Conservation (phyloP, 306 rosid genomes). For the Cucurbita maxima region DNA sequence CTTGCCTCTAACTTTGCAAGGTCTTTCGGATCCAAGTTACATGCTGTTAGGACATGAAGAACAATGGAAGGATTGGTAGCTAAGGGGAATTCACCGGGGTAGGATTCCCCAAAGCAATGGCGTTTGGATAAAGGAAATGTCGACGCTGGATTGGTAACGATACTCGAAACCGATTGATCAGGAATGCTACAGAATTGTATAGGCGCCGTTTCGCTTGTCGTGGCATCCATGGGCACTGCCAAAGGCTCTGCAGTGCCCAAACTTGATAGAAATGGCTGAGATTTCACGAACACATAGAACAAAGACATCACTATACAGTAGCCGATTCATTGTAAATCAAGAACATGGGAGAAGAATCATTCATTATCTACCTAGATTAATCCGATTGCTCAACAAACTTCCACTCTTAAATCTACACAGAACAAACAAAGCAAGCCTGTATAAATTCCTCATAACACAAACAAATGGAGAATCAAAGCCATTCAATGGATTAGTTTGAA, state of each 20-base stretch:
- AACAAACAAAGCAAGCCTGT: conserved; percentile 29
- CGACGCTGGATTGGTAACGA: conserved; percentile 39
- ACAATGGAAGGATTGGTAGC: conserved; percentile 82
- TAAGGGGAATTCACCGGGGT: conserved; percentile 91
- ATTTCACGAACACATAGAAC: conserved; percentile 37
- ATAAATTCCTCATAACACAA: conserved; percentile 39
- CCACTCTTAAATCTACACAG: conserved; percentile 80
- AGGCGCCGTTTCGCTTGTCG: conserved; percentile 75
- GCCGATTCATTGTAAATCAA: neutral
- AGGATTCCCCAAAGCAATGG: conserved; percentile 69
- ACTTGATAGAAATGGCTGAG: conserved; percentile 40
- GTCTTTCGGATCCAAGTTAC: conserved; percentile 84
- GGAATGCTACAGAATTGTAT: conserved; percentile 75
- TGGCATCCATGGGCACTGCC: conserved; percentile 99
- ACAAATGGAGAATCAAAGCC: conserved; percentile 4
- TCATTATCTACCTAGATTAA: conserved; percentile 19
- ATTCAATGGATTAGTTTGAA: neutral
- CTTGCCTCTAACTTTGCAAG: conserved; percentile 96
- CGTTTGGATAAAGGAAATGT: conserved; percentile 64
- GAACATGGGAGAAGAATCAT: neutral
- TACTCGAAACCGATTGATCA: conserved; percentile 68
- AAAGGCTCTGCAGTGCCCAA: conserved; percentile 59
- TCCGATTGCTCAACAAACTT: conserved; percentile 54
- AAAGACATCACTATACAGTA: conserved; percentile 25
- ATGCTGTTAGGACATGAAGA: conserved; percentile 80